These are phyloP conservation scores for Dillenia turbinata DNA, from an alignment of 164 flowering plant species.

Conservation along the genomic window DNA sequence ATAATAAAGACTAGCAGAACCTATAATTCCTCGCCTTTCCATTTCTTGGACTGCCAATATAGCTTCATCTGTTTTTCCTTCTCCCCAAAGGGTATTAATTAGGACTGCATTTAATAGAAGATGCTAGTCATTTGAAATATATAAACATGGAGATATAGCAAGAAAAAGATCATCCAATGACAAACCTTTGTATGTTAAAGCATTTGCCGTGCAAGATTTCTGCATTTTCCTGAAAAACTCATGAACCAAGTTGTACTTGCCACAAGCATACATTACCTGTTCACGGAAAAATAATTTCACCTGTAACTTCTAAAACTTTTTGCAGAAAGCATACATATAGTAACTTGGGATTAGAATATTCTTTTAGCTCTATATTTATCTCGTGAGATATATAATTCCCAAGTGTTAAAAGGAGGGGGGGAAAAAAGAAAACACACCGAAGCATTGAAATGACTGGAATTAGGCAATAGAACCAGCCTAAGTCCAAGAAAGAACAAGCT, in stretches of 20 bases:
- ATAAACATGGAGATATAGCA: background rate
- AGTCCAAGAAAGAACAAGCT: too few species aligned
- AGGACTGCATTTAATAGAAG: slow-evolving; percentile 50
- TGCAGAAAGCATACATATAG: too few species aligned
- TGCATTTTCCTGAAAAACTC: slow-evolving; percentile 73
- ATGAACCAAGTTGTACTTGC: slow-evolving; percentile 84
- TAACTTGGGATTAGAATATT: too few species aligned
- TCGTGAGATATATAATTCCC: too few species aligned
- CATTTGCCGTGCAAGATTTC: slow-evolving; percentile 65
- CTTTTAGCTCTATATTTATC: too few species aligned
- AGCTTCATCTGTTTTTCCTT: slow-evolving; percentile 86
- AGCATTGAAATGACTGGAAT: too few species aligned
- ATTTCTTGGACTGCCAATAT: slow-evolving; percentile 59
- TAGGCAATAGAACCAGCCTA: too few species aligned
- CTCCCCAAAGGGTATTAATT: slow-evolving; percentile 78
- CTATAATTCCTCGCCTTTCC: slow-evolving; percentile 90
- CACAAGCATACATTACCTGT: slow-evolving; percentile 87
- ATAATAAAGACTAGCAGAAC: slow-evolving; percentile 89
- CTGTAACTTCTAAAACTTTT: too few species aligned
- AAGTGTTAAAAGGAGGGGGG: too few species aligned
- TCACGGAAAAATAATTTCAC: slow-evolving; percentile 4
- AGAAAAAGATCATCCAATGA: background rate
- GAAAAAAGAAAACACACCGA: too few species aligned
- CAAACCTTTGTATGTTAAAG: slow-evolving; percentile 80
- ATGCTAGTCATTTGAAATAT: background rate